Evolutionary conservation across 495 filamentous ascomycete genomes (phyloP), one percentile per base, ranked within the genome.

Genomic region (Talaromyces thailandensis): DNA sequence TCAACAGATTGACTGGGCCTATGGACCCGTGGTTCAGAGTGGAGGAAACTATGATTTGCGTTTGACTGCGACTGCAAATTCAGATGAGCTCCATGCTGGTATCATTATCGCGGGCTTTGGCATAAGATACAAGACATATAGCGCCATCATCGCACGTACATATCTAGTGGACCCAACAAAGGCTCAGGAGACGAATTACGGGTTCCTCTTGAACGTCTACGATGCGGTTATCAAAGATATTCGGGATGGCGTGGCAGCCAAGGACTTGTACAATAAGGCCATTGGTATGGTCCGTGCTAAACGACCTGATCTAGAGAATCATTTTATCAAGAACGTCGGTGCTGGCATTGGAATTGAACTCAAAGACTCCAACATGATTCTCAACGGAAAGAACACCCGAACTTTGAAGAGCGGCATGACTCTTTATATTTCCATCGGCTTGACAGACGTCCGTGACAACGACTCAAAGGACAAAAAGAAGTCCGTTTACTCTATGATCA

Each of bases 101-200:
- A 88, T 96, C 64, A 99, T 99, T 67, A 81, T 98, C 64, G 88
- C 91, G 28, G 88, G 88, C 16, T 89, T 98, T 73, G 94, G 94
- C 56, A 81, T 98, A 24, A 83, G 94, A 63, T 98, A 99, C 74
- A 93, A 93, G 71, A 92, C 91, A 8, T 99, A 99, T 72, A 89
- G 87, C 70, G 94, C 91, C 16, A 81, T 91, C 62, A 88, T 99
- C 63, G 92, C 86, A 24, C 86, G 94, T 65, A 98, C 94, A 43
- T 99, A 94, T 72, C 79, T 99, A 65, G 95, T 99, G 31, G 94
- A 97, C 70, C 94, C 94, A 32, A 98, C 91, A 74, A 96, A 96
- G 70, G 84, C 87, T 1, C 93, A 97, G 69, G 95, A 97, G 75
- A 86, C 81, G 70, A 93, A 92, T 70, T 99, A 99, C 79, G 93